These are phyloP conservation scores for Lichtheimia corymbifera DNA, from an alignment of 371 early-diverging fungal genomes.

Conservation along the genomic window DNA sequence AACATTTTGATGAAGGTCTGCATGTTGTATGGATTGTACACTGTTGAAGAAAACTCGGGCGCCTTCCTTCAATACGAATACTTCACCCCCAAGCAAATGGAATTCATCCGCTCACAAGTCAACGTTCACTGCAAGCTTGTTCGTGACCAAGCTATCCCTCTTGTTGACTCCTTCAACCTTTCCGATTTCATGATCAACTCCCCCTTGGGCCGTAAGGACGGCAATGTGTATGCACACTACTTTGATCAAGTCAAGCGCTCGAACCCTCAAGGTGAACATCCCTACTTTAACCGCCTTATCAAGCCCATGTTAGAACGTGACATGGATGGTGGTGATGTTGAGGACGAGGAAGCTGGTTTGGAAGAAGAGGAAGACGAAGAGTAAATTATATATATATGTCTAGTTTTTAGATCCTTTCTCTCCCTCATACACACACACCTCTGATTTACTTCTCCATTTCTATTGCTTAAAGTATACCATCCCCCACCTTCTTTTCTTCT, in stretches of 20 bases:
- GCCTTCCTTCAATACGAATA: slow-evolving; percentile 87
- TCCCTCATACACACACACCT: not conserved
- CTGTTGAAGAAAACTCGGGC: slow-evolving; percentile 82
- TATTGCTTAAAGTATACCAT: slow-evolving; percentile 4
- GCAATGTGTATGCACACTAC: slow-evolving; percentile 88
- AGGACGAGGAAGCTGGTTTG: slow-evolving; percentile 43
- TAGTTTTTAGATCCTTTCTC: too few relatives aligned
- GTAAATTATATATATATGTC: not conserved
- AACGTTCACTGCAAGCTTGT: slow-evolving; percentile 71
- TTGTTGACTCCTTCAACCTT: slow-evolving; percentile 88
- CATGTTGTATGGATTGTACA: slow-evolving; percentile 80
- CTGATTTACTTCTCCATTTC: not conserved
- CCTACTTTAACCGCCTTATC: slow-evolving; percentile 82
- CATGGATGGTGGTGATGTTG: slow-evolving; percentile 46
- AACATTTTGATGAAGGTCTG: slow-evolving; percentile 69
- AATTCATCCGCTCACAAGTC: slow-evolving; percentile 64
- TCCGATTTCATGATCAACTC: slow-evolving; percentile 89
- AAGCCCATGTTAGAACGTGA: slow-evolving; percentile 79
- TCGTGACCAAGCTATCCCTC: slow-evolving; percentile 80
- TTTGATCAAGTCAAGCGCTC: slow-evolving; percentile 79
- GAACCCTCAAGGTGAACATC: slow-evolving; percentile 75
- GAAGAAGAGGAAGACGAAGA: slow-evolving; percentile 33
- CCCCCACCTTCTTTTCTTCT: not conserved
- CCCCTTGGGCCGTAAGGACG: slow-evolving; percentile 87
- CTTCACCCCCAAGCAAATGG: slow-evolving; percentile 76